Evolutionary conservation across 495 filamentous ascomycete genomes (phyloP), one percentile per base, ranked within the genome.

Genomic region (Penicillium coffeae): DNA sequence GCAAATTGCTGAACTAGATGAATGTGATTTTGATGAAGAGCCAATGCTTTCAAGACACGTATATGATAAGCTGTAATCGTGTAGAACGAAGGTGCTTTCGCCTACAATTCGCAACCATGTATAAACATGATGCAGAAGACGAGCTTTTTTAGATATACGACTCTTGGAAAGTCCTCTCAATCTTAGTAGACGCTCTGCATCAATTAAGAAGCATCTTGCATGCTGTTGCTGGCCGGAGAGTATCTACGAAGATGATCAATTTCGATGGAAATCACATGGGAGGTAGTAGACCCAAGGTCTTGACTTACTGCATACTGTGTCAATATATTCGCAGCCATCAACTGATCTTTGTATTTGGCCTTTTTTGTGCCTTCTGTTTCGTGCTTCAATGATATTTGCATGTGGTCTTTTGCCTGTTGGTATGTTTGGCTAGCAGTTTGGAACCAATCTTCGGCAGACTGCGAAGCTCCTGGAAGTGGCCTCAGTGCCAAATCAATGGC

Each of bases 331-430:
- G 60, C 55, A 7, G 67, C 65, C 67, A 70, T 70, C 21, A 70
- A 38, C 33, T 70, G 67, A n/a, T 70, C 67, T 43, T 70, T 70
- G 21, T 69, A 70, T 42, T 70, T 70, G 15, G 65, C 63, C 35
- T 62, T 63, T 33, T 65, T 70, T 8, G 62, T 54, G 3, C 58
- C 56, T 8, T 55, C 42, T 0, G 54, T 63, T 38, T 70, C 67
- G 6, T 57, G 22, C 19, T 61, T 58, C 15, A 70, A 30, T 1
- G 65, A 70, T 1, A 48, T 48, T 38, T 69, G 59, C 45, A 70
- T 63, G 37, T 67, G 60, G 15, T 65, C 59, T 38, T 59, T 67
- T 1, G 64, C 66, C 18, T 61, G 40, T 21, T 60, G 50, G 21
- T 65, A 66, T 15, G 60, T 51, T 21, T 63, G 59, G 10, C 49